Evolutionary conservation across 805 yeast species (phyloP), one percentile per base, ranked within the genome.

Genomic region (Candida mattraensis): DNA sequence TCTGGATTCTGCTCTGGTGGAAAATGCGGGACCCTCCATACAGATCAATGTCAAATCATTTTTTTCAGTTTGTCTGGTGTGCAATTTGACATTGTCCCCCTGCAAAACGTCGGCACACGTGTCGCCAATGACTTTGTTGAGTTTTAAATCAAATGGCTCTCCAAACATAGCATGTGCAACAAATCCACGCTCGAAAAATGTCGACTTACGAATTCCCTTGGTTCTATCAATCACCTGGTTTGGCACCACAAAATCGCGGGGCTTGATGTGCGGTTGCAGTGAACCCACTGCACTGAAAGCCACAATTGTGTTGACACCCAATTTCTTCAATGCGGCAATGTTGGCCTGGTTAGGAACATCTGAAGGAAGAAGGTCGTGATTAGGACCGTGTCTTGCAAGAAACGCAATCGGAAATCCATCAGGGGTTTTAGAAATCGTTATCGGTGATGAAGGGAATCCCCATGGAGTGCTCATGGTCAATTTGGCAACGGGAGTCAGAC

Each of bases 11-110:
- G 99, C 98, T 48, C 99, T 76, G 10, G 99, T 93, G 24, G 94
- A 82, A 63, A 93, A 93, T 32, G 93, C 96, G 3, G 99, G 99
- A 27, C 99, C 99, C 65, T 91, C 99, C 99, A 93, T 93, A 63
- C 99, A 93, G 45, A 93, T 74, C 25, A 93, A 78, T 5, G 94
- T 84, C 40, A 85, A 66, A 54, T 91, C 97, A 39, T 76, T 80
- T 21, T 64, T 64, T 48, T 78, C 81, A 33, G 87, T 67, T 36
- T 60, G 65, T 60, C 78, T 81, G 35, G 87, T 69, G 64, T 84
- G 95, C 62, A 89, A 64, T 29, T 61, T 63, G 60, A 78, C 62
- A 32, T 74, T 76, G 18, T 66, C 67, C 21, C 79, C 82, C 28
- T 71, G 71, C 53, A 86, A 67, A 16, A 72, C 71, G 32, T 78